These are phyloP conservation scores for Fraxinus sp. DNA, from an alignment of 305 asterid genomes.

Conservation along the genomic window DNA sequence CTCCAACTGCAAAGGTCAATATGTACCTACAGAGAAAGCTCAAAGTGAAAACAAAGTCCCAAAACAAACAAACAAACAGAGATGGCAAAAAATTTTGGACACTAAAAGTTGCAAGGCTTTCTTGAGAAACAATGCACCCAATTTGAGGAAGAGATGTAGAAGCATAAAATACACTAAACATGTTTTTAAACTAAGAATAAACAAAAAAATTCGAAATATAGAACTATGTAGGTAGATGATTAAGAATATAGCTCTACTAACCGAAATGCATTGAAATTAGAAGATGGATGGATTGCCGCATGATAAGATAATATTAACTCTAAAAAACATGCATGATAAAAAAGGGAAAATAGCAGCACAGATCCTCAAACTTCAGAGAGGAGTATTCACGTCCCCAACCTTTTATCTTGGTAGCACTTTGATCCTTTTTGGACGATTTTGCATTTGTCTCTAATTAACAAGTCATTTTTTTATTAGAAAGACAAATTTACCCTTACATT, in stretches of 20 bases:
- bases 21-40: constrained; percentile 53
- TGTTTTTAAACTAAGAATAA: background rate
- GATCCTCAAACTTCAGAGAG: background rate
- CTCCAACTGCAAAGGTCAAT: constrained; percentile 65
- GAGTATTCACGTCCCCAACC: background rate
- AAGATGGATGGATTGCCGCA: background rate
- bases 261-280: background rate
- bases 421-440: background rate
- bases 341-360: background rate
- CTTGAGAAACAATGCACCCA: background rate
- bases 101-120: background rate
- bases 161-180: background rate
- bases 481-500: background rate
- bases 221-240: background rate
- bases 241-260: background rate
- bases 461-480: background rate
- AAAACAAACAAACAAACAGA: background rate
- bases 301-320: background rate
- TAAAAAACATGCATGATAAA: background rate
- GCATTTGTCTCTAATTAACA: background rate
- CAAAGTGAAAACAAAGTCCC: constrained; percentile 12
- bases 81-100: background rate
- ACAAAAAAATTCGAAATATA: background rate
- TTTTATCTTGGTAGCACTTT: background rate
- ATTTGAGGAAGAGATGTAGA: background rate